Evolutionary conservation across 257 asterid species (phyloP).

Genomic region (Nicotiana tabacum): DNA sequence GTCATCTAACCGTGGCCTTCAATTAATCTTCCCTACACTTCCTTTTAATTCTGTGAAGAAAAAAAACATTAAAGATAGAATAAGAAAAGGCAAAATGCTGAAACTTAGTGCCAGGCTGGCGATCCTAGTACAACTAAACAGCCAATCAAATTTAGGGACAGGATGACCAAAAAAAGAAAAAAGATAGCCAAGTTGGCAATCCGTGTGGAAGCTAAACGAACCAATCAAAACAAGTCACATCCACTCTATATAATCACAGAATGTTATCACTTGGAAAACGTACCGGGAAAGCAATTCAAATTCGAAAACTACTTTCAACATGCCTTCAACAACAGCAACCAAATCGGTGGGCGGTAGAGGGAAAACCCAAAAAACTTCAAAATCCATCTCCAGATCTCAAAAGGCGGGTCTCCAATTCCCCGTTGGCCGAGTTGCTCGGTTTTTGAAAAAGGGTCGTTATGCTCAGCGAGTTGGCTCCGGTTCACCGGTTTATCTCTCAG

Average conservation of each 20-base stretch:
- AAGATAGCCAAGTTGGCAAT: constrained; percentile 36
- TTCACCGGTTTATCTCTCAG: not conserved
- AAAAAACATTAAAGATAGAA: not conserved
- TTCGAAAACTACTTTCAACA: not conserved
- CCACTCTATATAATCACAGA: constrained; percentile 1
- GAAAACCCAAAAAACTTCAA: not conserved
- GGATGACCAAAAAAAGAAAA: not conserved
- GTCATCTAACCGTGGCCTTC: no score
- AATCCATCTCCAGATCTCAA: constrained; percentile 16
- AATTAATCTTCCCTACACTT: no score
- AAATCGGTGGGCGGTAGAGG: not conserved
- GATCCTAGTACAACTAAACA: constrained; percentile 16
- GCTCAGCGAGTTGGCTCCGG: not conserved
- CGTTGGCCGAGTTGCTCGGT: not conserved
- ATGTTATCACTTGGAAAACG: not conserved
- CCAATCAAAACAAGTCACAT: constrained; percentile 7
- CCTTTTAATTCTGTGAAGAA: no score
- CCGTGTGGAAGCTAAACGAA: not conserved
- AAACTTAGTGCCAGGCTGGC: constrained; percentile 33
- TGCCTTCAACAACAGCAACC: constrained; percentile 27
- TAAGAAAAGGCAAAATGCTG: not conserved
- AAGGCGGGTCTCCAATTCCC: not conserved
- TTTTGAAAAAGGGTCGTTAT: not conserved
- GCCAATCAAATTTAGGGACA: constrained; percentile 33
- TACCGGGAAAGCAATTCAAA: not conserved